Evolutionary conservation across 2,329 filamentous ascomycete genomes (phyloP), one percentile per base, ranked within the genome.

Genomic region (Cercospora canescens): DNA sequence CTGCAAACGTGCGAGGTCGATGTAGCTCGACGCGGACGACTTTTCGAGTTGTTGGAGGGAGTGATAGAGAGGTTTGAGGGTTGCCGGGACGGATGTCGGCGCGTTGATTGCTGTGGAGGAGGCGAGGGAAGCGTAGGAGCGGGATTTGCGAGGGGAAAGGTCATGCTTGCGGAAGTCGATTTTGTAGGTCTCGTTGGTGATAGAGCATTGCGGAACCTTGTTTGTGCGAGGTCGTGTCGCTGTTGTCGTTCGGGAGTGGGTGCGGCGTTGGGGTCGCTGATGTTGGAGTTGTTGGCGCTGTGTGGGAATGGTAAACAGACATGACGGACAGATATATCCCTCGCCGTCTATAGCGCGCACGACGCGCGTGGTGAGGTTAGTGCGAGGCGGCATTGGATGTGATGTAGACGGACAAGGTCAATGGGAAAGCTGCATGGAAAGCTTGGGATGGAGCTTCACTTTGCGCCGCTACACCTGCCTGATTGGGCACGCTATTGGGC

Each of bases 1-100:
- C 77, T 92, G 89, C 54, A 94, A 76, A 63, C 89, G 84, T 32
- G 90, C 87, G n/a, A 89, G 83, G 73, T 90, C 90, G 61, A 91
- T 83, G 71, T 88, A 85, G 65, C 83, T 85, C 26, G 86, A 83
- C 1, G 88, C 87, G 57, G 86, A 81, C 60, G 45, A 52, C 21
- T 85, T 85, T 72, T 90, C 84, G 2, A 94, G 82, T 24, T 86
- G 83, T 1, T 83, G 76, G 0, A 94, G 81, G 2, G 86, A 81
- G 50, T 83, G 78, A 68, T 89, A 83, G 5, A 92, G 85, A 70
- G 90, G 85, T 63, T 79, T 78, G 68, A 85, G 82, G 24, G 76
- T 76, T n/a, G 80, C 71, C 0, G 86, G 86, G 2, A 88, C 82
- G 28, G 82, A 83, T 34, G 82, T 82, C 7, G 81, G 81, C 14